These are phyloP conservation scores for Medicago lupulina DNA, from an alignment of 306 rosid genomes.

Conservation along the genomic window DNA sequence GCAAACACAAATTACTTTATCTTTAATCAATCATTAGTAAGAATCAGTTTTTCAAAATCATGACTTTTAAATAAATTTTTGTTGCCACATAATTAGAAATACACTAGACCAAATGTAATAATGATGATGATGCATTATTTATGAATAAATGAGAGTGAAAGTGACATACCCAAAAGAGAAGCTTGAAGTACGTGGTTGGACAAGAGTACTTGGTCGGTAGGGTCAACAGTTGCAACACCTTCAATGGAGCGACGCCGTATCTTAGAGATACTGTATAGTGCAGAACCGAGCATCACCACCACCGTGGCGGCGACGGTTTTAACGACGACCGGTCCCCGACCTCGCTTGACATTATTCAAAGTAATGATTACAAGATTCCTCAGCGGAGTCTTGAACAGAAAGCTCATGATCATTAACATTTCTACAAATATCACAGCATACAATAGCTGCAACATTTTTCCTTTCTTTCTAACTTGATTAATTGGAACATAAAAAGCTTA, in stretches of 20 bases:
- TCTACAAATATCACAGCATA: slow-evolving; percentile 53
- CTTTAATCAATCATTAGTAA: too few species aligned
- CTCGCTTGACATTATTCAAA: slow-evolving; percentile 76
- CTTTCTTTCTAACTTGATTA: not conserved
- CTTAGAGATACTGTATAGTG: slow-evolving; percentile 51
- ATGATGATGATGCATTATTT: too few species aligned
- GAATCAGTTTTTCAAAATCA: too few species aligned
- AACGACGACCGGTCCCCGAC: slow-evolving; percentile 72
- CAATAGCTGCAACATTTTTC: slow-evolving; percentile 68
- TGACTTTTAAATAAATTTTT: too few species aligned
- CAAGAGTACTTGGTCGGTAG: slow-evolving; percentile 84
- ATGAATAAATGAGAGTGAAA: not conserved
- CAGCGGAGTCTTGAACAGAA: slow-evolving; percentile 68
- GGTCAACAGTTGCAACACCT: slow-evolving; percentile 54
- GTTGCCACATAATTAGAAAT: too few species aligned
- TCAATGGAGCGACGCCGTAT: slow-evolving; percentile 57
- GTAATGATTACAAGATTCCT: slow-evolving; percentile 69
- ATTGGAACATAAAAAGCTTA: not conserved
- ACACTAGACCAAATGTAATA: too few species aligned
- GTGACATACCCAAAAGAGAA: slow-evolving; percentile 75
- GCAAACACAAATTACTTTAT: too few species aligned
- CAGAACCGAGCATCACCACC: slow-evolving; percentile 51
- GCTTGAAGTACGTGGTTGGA: slow-evolving; percentile 73
- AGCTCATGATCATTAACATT: slow-evolving; percentile 58
- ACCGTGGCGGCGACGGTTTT: slow-evolving; percentile 66